Conservation (phyloP, 2,329 filamentous ascomycete genomes). For the Plenodomus biglobosus region DNA sequence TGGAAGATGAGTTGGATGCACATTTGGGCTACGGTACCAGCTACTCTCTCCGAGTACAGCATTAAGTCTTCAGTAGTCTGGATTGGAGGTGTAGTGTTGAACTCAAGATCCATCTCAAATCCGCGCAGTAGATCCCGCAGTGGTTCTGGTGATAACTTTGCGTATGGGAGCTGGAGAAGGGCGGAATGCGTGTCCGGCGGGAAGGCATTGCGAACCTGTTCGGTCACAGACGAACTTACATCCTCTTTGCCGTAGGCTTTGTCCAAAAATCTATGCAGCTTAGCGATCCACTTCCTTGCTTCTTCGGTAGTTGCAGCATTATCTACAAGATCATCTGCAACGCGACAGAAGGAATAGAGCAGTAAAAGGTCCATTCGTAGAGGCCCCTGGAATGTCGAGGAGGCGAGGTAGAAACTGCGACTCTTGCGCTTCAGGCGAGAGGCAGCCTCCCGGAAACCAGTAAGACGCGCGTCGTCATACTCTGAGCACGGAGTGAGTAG, state of each 20-base stretch:
- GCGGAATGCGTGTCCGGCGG: conserved; percentile 57
- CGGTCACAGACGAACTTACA: conserved; percentile 6
- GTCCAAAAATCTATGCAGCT: conserved; percentile 60
- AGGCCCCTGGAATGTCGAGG: conserved; percentile 67
- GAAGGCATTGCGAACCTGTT: conserved; percentile 54
- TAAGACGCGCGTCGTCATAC: conserved; percentile 61
- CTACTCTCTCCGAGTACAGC: conserved; percentile 66
- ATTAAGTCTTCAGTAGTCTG: conserved; percentile 60
- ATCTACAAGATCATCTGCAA: conserved; percentile 73
- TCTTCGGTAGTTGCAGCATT: conserved; percentile 58
- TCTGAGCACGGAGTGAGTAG: conserved; percentile 51
- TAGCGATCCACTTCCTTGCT: conserved; percentile 60
- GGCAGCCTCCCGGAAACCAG: conserved; percentile 62
- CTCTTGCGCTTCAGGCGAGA: conserved; percentile 63
- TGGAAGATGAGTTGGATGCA: conserved; percentile 68
- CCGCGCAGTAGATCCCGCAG: conserved; percentile 67
- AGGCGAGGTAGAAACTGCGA: conserved; percentile 73
- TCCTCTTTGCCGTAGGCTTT: conserved; percentile 49
- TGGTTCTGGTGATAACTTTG: conserved; percentile 59
- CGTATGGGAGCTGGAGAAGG: conserved; percentile 60
- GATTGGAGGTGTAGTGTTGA: conserved; percentile 57
- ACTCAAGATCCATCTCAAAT: conserved; percentile 68
- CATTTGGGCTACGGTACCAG: conserved; percentile 70
- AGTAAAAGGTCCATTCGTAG: conserved; percentile 68
- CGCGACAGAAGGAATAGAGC: conserved; percentile 72